These are phyloP conservation scores for Geotrichum ghanense DNA, from an alignment of 805 yeast genomes.

Conservation along the genomic window DNA sequence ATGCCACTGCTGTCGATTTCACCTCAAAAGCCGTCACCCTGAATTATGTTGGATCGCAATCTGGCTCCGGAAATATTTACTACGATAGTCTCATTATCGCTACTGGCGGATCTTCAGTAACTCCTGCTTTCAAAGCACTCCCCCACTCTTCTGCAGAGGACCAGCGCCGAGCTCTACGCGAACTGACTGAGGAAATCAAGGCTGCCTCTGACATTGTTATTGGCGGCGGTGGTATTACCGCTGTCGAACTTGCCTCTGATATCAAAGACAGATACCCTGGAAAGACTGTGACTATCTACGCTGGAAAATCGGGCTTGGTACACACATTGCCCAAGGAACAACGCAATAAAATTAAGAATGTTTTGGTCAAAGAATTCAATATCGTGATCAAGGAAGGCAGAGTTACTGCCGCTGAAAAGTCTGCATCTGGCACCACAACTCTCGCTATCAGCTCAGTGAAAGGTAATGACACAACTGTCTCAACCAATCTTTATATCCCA, in stretches of 20 bases:
- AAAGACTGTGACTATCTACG: slow-evolving; percentile 26
- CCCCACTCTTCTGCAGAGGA: slow-evolving; percentile 4
- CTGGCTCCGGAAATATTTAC: not conserved
- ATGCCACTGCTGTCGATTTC: slow-evolving; percentile 8
- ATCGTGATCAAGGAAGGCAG: slow-evolving; percentile 9
- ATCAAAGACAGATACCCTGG: slow-evolving; percentile 14
- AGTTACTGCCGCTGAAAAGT: slow-evolving; percentile 1
- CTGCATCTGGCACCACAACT: slow-evolving; percentile 2
- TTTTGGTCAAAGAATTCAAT: slow-evolving; percentile 14
- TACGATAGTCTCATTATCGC: slow-evolving; percentile 14
- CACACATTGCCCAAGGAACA: slow-evolving; percentile 6
- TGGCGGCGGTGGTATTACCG: slow-evolving; percentile 44
- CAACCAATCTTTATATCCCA: slow-evolving; percentile 11
- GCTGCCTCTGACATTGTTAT: slow-evolving; percentile 29
- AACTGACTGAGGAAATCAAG: slow-evolving; percentile 20
- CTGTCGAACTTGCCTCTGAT: slow-evolving; percentile 41
- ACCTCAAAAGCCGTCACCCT: slow-evolving; percentile 8
- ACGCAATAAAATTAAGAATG: slow-evolving; percentile 8
- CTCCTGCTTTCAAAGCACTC: slow-evolving; percentile 9
- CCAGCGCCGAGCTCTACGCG: slow-evolving; percentile 3
- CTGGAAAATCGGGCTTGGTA: slow-evolving; percentile 12
- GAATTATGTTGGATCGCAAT: not conserved
- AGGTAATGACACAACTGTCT: slow-evolving; percentile 7
- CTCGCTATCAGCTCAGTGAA: slow-evolving; percentile 4
- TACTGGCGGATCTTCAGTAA: slow-evolving; percentile 10